Evolutionary conservation across 1,284 basidiomycete species (phyloP), one percentile per base, ranked within the genome.

Genomic region (Xerocomus amazonicus): DNA sequence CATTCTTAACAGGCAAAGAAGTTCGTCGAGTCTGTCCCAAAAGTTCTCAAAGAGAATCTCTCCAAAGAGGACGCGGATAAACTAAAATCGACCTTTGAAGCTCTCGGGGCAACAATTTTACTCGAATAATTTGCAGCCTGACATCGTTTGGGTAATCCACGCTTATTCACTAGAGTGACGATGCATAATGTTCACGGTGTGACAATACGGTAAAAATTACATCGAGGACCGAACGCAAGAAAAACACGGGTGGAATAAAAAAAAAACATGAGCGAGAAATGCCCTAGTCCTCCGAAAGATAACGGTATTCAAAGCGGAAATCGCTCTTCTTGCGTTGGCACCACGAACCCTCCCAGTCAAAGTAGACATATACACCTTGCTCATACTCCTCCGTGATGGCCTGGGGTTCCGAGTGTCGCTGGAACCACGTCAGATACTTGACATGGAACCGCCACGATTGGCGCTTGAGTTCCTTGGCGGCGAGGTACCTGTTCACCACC

Each of bases 351-450:
- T 96, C 92, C 92, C 92, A 96, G 71, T 96, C 92, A 70, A 96
- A 96, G 77, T 96, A 95, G 47, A 94, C 90, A 68, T 95, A 96
- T 26, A 96, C 94, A 14, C 97, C 97, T 73, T 99, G 94, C 72
- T 99, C 97, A 68, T 98, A 99, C 70, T 99, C 97, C 63, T 98
- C 96, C 42, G 97, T 99, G 68, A 99, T 98, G 4, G 92, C 93
- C 67, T 97, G 93, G n/a, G 97, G 97, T 68, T 99, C 95, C 19
- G 92, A 95, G 65, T 97, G 93, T 47, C 97, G 83, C 71, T 99
- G 97, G 83, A 99, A 99, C 97, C 97, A 99, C 34, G 97, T 99
- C 55, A 99, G 73, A 70, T 98, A 99, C 73, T 99, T 98, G 59
- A 97, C 92, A 70, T 99, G 97, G 79, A 99, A 99, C 48, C 97